Evolutionary conservation across 306 rosid genomes (phyloP).

Genomic region (Begonia peltatifolia): DNA sequence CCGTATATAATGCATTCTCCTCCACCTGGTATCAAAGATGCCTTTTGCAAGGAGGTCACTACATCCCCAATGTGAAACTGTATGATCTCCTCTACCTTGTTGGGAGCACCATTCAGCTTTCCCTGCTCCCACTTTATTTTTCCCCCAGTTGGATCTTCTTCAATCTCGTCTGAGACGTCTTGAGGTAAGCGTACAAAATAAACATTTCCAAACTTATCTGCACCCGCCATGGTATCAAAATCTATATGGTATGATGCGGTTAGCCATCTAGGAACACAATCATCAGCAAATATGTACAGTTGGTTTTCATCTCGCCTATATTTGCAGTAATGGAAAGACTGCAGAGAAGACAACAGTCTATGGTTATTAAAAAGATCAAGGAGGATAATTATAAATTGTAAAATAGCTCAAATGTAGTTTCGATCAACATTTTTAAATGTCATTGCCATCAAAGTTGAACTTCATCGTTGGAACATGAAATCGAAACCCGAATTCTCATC

Average conservation of each 20-base stretch:
- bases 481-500: too few relatives aligned
- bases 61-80: constrained; percentile 85
- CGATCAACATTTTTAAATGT: too few relatives aligned
- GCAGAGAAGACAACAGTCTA: constrained; percentile 17
- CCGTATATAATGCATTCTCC: constrained; percentile 86
- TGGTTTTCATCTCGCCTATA: constrained; percentile 93
- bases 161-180: constrained; percentile 92
- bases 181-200: constrained; percentile 80
- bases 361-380: too few relatives aligned
- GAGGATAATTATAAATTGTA: too few relatives aligned
- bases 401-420: too few relatives aligned
- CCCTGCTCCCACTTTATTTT: constrained; percentile 98
- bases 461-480: too few relatives aligned
- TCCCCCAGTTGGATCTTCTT: constrained; percentile 98
- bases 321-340: constrained; percentile 99
- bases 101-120: constrained; percentile 89
- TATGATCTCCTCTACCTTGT: constrained; percentile 91
- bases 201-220: constrained; percentile 91
- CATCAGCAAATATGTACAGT: constrained; percentile 89
- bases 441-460: too few relatives aligned
- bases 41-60: constrained; percentile 78
- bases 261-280: constrained; percentile 94
- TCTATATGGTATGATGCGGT: constrained; percentile 90
- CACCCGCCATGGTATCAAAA: constrained; percentile 98
- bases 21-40: constrained; percentile 94